Base-by-base conservation (phyloP, 192 early-diverging fungal genomes). In the Podila epigama region DNA sequence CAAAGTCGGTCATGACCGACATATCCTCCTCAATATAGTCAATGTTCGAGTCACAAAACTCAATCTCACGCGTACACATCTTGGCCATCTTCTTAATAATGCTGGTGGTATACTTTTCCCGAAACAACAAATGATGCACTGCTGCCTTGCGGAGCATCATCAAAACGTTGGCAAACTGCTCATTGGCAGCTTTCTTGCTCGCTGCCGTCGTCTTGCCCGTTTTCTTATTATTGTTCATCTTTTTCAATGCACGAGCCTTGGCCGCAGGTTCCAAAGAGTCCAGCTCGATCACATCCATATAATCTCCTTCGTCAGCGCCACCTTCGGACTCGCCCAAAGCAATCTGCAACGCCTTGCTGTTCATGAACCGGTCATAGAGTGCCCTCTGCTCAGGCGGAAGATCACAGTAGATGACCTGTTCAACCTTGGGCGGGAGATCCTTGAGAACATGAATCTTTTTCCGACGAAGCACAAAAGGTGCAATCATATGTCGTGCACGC, bases 141-240 rank as follows among this genome's bases (percentile, higher is more conserved):
- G 95, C 89, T 0, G 88, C 90, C 69, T 97, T 97, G 22, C 96
- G 86, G 65, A 97, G 83, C 51, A 94, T 81, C 90, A 97, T 94
- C 20, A 96, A 65, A 12, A 86, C 81, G 32, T 87, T 86, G 9
- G 85, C 85, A 75, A 87, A 81, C 16, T 64, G 53, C 16, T 53
- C 29, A 33, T 70, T n/a, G 15, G 13, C 27, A n/a, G 37, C 32
- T 57, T 57, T 55, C 36, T 58, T 51, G 2, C 15, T 3, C 0
- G 67, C 57, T 1, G 58, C 78, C 2, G 34, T 41, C 33, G 34
- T 34, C 50, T 73, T 73, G 3, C 40, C 22, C 3, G 28, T 20
- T 10, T 37, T 56, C 15, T 35, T n/a, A n/a, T n/a, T n/a, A n/a
- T n/a, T n/a, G n/a, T n/a, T n/a, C n/a, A n/a, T 60, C 10, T 77